Conservation (phyloP, 495 filamentous ascomycete species). For the Hypoxylon crocopeplum region DNA sequence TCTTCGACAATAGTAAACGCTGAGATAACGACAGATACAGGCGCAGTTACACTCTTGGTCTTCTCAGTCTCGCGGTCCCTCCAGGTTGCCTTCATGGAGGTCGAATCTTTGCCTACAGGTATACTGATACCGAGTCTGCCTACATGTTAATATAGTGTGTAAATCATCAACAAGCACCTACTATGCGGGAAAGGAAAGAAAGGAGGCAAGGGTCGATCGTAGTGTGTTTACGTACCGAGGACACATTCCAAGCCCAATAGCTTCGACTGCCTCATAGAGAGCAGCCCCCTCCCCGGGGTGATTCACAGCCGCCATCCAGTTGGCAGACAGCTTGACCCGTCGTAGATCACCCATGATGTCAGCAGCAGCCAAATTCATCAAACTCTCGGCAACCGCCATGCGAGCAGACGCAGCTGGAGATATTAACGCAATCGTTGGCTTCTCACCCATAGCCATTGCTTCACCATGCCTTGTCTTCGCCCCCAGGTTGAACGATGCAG, state of each 20-base stretch:
- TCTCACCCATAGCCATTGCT: slow-evolving; percentile 97
- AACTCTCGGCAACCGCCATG: slow-evolving; percentile 94
- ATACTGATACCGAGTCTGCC: slow-evolving; percentile 81
- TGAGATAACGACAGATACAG: slow-evolving; percentile 87
- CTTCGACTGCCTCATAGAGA: slow-evolving; percentile 92
- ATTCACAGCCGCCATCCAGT: slow-evolving; percentile 97
- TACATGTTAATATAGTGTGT: not conserved
- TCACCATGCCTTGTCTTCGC: slow-evolving; percentile 76
- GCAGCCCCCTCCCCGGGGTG: slow-evolving; percentile 94
- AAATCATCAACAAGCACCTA: not conserved
- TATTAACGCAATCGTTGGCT: slow-evolving; percentile 87
- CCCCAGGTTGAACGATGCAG: slow-evolving; percentile 74
- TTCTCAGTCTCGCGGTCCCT: slow-evolving; percentile 71
- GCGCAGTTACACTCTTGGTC: slow-evolving; percentile 86
- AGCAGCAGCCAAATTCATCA: slow-evolving; percentile 91
- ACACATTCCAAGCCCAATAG: slow-evolving; percentile 85
- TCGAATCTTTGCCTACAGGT: slow-evolving; percentile 96
- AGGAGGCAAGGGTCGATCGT: slow-evolving; percentile 28
- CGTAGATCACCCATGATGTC: slow-evolving; percentile 78
- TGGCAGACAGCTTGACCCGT: slow-evolving; percentile 86
- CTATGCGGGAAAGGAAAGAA: not conserved
- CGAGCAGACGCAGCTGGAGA: slow-evolving; percentile 90
- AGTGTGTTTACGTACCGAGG: slow-evolving; percentile 68
- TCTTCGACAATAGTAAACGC: slow-evolving; percentile 85
- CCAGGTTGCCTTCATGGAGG: slow-evolving; percentile 99